Base-by-base conservation (phyloP, 352 stramenopile genomes). In the Phytopythium boreale region DNA sequence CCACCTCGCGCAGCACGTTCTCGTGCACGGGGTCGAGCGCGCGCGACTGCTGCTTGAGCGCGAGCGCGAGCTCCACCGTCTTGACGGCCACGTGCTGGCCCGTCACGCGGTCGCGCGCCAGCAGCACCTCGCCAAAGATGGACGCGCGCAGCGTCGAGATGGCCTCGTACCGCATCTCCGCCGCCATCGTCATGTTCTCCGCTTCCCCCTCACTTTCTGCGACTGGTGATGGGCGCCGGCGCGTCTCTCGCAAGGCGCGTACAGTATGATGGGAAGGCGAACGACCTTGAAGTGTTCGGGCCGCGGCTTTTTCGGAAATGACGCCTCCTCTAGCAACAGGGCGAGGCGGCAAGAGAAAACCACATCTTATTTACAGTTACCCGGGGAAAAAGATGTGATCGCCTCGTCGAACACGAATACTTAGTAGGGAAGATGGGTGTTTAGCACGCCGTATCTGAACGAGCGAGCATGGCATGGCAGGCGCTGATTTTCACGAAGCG, bases 91-190 rank as follows among this genome's bases (percentile, higher is more conserved):
- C 81, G 44, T 79, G 67, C 41, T 90, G 74, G 26, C 71, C 53
- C 22, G 81, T 85, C 56, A 84, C 37, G 26, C 67, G 72, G 70
- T 92, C 83, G 29, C 70, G 61, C 37, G 81, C 88, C 44, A 87
- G 74, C 67, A 90, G 64, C 59, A 92, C 83, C 65, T 90, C 80
- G 43, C 84, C 84, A 56, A 89, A 92, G 70, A 90, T 83, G 57
- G 80, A 76, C 36, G 78, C 62, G 39, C 77, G 76, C 46, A 92
- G 69, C 62, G 69, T 63, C 59, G 60, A 50, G 39, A 89, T 36
- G 20, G 69, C 72, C 60, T 87, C 70, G 60, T 89, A 90, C 29
- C 81, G 79, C 20, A 43, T 15, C 19, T 34, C 11, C 4, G 12
- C 20, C 44, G 26, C 14, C 49, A 44, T 56, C 36, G 41, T 19